Base-by-base conservation (phyloP, 2,329 filamentous ascomycete species). In the Ceratocystis cacaofunesta region DNA sequence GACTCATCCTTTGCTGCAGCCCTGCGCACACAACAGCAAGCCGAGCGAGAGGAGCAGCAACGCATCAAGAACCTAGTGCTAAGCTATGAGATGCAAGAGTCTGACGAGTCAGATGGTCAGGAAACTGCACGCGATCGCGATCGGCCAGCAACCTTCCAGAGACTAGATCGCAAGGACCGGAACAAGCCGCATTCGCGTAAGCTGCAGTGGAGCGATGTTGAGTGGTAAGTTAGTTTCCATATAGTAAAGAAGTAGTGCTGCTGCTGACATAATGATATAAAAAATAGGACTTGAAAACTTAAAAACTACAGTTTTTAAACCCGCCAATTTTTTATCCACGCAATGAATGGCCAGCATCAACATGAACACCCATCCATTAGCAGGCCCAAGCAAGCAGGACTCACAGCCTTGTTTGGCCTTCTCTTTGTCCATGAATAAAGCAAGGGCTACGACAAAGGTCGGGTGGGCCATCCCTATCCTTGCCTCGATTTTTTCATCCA, bases 51-150 rank as follows among this genome's bases (percentile, higher is more conserved):
- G 73, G 95, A 99, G 75, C 92, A 99, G 75, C 91, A 96, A 75
- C 89, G 94, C 68, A 99, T 99, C 83, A 99, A 99, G 79, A 96
- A 90, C 72, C 81, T 99, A 58, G 94, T 99, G 64, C 80, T 99
- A 70, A 97, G 96, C 75, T 95, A 96, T 73, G 94, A 99, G 76
- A 84, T 96, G 73, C 86, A 90, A 63, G 91, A 95, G 72, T 86
- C 79, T 70, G 89, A 95, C 72, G 86, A 91, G 69, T 77, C 80
- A 72, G 89, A 94, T 78, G 87, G 90, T 12, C 63, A 46, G 22
- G 63, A 61, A 50, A 43, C 22, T 15, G 61, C 28, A 30, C 58
- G 36, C 3, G 65, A 77, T 66, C 74, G 78, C 71, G 82, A 85
- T 50, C 79, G 79, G 71, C 74, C 77, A 44, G 70, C 74, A 36